These are phyloP conservation scores for Rhizomucor pusillus DNA, from an alignment of 371 early-diverging fungal genomes.

Conservation along the genomic window DNA sequence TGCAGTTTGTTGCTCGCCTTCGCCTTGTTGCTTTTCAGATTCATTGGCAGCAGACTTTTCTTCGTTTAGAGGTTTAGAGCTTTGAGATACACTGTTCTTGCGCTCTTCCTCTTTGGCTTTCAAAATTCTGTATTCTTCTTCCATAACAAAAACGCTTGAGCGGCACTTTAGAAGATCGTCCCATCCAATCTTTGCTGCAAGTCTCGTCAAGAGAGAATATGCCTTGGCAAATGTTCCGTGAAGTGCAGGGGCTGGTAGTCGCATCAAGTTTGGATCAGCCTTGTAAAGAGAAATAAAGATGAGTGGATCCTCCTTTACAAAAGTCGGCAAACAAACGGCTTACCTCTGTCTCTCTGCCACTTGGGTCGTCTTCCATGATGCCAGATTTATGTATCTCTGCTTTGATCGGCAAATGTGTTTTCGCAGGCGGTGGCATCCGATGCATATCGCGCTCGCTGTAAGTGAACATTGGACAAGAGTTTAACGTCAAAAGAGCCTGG, in stretches of 20 bases:
- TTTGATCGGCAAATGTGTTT: slow-evolving; percentile 77
- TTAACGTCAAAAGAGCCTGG: slow-evolving; percentile 88
- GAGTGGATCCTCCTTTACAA: too few species aligned
- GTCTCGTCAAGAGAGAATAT: slow-evolving; percentile 74
- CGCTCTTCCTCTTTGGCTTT: slow-evolving; percentile 63
- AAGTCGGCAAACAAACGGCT: background rate
- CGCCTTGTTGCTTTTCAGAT: slow-evolving; percentile 7
- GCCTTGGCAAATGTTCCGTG: slow-evolving; percentile 91
- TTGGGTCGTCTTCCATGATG: slow-evolving; percentile 72
- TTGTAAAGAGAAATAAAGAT: slow-evolving; percentile 8
- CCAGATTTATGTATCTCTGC: slow-evolving; percentile 60
- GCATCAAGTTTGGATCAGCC: slow-evolving; percentile 63
- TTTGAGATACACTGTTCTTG: slow-evolving; percentile 27
- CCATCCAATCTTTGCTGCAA: slow-evolving; percentile 90
- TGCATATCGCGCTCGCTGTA: slow-evolving; percentile 88
- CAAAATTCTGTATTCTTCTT: slow-evolving; percentile 90
- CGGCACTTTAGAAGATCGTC: slow-evolving; percentile 87
- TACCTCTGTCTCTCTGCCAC: slow-evolving; percentile 67
- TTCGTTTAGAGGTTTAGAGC: slow-evolving; percentile 13
- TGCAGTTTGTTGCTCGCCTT: slow-evolving; percentile 5
- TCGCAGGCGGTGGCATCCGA: slow-evolving; percentile 86
- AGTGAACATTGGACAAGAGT: slow-evolving; percentile 97
- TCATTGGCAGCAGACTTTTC: slow-evolving; percentile 9
- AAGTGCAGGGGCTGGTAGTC: slow-evolving; percentile 85
- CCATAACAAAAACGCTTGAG: slow-evolving; percentile 94